These are phyloP conservation scores for Glutinoglossum americanum DNA, from an alignment of 495 filamentous ascomycete genomes.

Conservation along the genomic window DNA sequence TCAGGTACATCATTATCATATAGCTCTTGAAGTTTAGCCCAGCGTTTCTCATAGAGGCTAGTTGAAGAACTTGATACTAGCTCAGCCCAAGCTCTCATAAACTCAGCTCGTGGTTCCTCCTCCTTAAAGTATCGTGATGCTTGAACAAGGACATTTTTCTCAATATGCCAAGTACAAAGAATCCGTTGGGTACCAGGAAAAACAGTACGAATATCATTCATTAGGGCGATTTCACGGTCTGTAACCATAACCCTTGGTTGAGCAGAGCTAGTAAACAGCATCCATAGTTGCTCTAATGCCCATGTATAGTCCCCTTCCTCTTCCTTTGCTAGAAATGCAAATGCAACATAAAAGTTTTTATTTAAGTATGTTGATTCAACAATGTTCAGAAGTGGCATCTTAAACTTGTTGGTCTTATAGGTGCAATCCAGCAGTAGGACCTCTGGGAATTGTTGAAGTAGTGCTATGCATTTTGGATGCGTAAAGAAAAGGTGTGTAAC, in stretches of 20 bases:
- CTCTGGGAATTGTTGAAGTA: neutral
- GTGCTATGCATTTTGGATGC: neutral
- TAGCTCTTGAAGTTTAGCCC: neutral
- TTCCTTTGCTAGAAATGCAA: slow-evolving; percentile 6
- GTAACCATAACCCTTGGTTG: neutral
- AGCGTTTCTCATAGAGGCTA: neutral
- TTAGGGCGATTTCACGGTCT: neutral
- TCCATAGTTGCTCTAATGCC: neutral
- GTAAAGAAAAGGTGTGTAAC: neutral
- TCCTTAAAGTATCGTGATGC: neutral
- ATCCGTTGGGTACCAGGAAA: neutral
- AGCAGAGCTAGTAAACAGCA: neutral
- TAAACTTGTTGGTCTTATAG: slow-evolving; percentile 10
- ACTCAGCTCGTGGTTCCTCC: neutral
- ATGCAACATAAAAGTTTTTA: slow-evolving; percentile 4
- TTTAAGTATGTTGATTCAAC: slow-evolving; percentile 6
- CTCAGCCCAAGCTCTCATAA: neutral
- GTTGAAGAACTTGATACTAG: neutral
- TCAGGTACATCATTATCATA: neutral
- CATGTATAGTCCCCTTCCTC: neutral
- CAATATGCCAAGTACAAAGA: neutral
- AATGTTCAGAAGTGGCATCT: slow-evolving; percentile 9
- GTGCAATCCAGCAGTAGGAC: slow-evolving; percentile 8
- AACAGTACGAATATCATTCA: neutral
- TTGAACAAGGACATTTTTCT: neutral